These are phyloP conservation scores for Metschnikowia gelsemii DNA, from an alignment of 805 yeast species.

Conservation along the genomic window DNA sequence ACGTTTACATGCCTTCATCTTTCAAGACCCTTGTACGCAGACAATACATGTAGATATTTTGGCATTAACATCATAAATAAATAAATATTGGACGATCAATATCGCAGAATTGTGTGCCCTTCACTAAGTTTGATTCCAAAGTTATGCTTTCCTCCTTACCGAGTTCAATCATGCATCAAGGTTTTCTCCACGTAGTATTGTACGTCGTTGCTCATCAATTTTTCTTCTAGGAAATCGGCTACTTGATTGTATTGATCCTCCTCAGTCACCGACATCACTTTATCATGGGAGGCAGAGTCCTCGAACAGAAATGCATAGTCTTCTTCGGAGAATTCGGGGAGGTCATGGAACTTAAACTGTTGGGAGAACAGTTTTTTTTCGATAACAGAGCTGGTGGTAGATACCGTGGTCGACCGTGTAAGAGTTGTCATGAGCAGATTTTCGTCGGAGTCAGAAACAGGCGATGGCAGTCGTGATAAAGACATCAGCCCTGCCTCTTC, in stretches of 20 bases:
- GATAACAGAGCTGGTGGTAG: constrained; percentile 29
- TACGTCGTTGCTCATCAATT: constrained; percentile 38
- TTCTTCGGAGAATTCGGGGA: constrained; percentile 32
- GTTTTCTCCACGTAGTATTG: constrained; percentile 30
- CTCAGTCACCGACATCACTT: constrained; percentile 24
- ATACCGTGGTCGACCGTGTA: constrained; percentile 43
- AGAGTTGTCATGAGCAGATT: constrained; percentile 40
- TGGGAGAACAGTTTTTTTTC: constrained; percentile 15
- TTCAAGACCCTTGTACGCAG: neutral
- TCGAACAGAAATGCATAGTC: constrained; percentile 21
- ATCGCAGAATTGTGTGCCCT: neutral
- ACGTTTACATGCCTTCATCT: no score
- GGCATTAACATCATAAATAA: constrained; percentile 8
- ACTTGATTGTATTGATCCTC: constrained; percentile 42
- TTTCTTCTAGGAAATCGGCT: constrained; percentile 42
- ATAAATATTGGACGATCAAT: constrained; percentile 7
- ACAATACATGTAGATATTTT: neutral
- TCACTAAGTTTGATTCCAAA: neutral
- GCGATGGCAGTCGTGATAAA: constrained; percentile 41
- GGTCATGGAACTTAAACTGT: constrained; percentile 29
- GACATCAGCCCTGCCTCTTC: constrained; percentile 24
- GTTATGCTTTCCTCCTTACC: neutral
- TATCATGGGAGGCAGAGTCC: constrained; percentile 19
- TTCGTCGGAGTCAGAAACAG: constrained; percentile 33
- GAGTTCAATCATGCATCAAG: neutral